A percentile compares a stretch with the other conserved stretches of the same genome.
These are phyloP conservation scores for Colletotrichum navitas DNA, from an alignment of 2,329 filamentous ascomycete genomes.

Conservation along the genomic window DNA sequence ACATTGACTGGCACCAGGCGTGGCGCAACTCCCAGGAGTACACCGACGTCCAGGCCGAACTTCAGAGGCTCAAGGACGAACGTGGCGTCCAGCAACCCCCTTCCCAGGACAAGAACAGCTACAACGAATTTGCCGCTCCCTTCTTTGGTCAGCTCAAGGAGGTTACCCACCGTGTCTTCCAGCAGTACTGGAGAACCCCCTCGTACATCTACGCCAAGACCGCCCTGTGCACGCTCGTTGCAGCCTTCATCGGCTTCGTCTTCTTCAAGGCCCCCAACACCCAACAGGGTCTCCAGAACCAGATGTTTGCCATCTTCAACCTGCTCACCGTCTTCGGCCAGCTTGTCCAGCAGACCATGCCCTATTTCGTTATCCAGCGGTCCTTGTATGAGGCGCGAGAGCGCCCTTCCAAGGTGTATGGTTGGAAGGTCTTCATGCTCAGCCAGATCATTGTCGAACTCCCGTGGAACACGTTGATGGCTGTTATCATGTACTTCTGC, in stretches of 20 bases:
- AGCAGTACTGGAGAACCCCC: slow-evolving; percentile 93
- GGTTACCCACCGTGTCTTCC: slow-evolving; percentile 81
- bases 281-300: slow-evolving; percentile 85
- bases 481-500: slow-evolving; percentile 80
- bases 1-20: slow-evolving; percentile 74
- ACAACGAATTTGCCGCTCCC: slow-evolving; percentile 84
- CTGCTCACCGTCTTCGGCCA: slow-evolving; percentile 85
- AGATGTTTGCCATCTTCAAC: slow-evolving; percentile 90
- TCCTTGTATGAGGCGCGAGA: slow-evolving; percentile 88
- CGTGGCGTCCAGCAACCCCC: slow-evolving; percentile 51
- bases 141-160: slow-evolving; percentile 76
- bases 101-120: slow-evolving; percentile 59
- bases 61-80: slow-evolving; percentile 67
- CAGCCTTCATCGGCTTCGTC: slow-evolving; percentile 86
- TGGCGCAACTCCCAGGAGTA: slow-evolving; percentile 73
- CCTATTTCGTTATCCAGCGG: slow-evolving; percentile 85
- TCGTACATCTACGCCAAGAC: slow-evolving; percentile 90
- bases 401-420: slow-evolving; percentile 85
- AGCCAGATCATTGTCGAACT: slow-evolving; percentile 87
- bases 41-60: slow-evolving; percentile 66
- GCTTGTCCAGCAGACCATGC: slow-evolving; percentile 85
- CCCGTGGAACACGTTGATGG: slow-evolving; percentile 84
- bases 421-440: slow-evolving; percentile 87
- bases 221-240: slow-evolving; percentile 71
- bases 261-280: slow-evolving; percentile 80